Evolutionary conservation across 2,329 filamentous ascomycete genomes (phyloP).

Genomic region (Erysiphe pulchra): DNA sequence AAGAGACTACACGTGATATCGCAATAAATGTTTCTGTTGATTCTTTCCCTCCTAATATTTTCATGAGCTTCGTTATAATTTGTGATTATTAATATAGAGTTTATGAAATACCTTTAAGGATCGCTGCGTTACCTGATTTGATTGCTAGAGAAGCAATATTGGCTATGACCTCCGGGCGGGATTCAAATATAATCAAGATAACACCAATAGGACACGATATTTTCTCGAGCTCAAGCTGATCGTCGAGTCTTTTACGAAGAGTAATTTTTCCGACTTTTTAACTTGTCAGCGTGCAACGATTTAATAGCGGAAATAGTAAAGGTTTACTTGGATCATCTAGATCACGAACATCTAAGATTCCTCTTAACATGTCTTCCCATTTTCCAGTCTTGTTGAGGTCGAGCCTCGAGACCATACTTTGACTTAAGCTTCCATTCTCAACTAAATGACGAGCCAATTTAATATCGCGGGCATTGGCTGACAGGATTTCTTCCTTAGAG

Average conservation of each 20-base stretch:
- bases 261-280: conserved; percentile 54
- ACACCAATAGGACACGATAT: conserved; percentile 90
- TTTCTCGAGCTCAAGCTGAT: conserved; percentile 61
- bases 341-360: conserved; percentile 65
- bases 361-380: conserved; percentile 93
- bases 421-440: conserved; percentile 47
- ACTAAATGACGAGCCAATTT: conserved; percentile 48
- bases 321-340: conserved; percentile 57
- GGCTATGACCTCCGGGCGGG: conserved; percentile 88
- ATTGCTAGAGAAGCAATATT: conserved; percentile 91
- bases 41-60: conserved; percentile 58
- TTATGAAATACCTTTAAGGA: conserved; percentile 45
- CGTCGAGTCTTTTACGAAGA: conserved; percentile 62
- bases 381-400: conserved; percentile 73
- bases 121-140: conserved; percentile 92
- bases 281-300: background rate
- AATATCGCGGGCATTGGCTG: conserved; percentile 68
- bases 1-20: conserved; percentile 65
- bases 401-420: conserved; percentile 65
- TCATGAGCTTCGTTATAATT: background rate
- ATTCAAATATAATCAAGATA: conserved; percentile 96
- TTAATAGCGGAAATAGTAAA: too few relatives aligned
- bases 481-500: conserved; percentile 50
- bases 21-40: conserved; percentile 85
- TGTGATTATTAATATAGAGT: too few relatives aligned